phyloP scores from a whole-genome alignment of 257 asterid genomes.

The Pogostemon cablin region DNA sequence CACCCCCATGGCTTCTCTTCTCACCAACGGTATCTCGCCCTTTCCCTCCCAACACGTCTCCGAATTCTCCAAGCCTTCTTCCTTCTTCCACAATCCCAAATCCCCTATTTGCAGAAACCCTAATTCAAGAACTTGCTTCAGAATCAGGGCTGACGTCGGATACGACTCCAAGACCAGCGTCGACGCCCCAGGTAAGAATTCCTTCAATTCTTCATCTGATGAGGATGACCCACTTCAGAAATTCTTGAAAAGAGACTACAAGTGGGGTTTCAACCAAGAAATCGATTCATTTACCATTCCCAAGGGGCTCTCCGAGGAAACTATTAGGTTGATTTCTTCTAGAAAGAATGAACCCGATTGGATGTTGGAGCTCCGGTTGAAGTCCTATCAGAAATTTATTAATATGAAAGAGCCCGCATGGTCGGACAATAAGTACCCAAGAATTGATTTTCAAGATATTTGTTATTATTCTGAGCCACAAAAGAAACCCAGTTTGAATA shows the following conservation, averaged over 20 bases:
- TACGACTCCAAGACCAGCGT: constrained; percentile 55
- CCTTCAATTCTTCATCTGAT: constrained; percentile 37
- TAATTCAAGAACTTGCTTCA: constrained; percentile 51
- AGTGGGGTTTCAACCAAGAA: constrained; percentile 84
- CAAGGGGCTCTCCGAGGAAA: constrained; percentile 81
- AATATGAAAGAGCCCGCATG: constrained; percentile 84
- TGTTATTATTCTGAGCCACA: constrained; percentile 91
- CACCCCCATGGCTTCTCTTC: constrained; percentile 71
- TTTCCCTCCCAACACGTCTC: constrained; percentile 54
- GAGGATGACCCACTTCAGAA: constrained; percentile 72
- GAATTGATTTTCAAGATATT: constrained; percentile 68
- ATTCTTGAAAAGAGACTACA: constrained; percentile 78
- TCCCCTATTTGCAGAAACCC: constrained; percentile 41
- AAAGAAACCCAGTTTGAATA: constrained; percentile 80
- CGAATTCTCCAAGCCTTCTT: constrained; percentile 44
- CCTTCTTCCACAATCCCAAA: constrained; percentile 35
- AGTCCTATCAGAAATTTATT: constrained; percentile 66
- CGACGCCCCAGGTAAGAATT: constrained; percentile 59
- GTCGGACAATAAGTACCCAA: constrained; percentile 86
- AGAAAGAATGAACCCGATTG: constrained; percentile 77
- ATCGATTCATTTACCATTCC: constrained; percentile 89
- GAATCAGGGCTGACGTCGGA: constrained; percentile 73
- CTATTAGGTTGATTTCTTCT: constrained; percentile 75
- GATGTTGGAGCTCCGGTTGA: constrained; percentile 87
- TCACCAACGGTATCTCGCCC: constrained; percentile 64